Evolutionary conservation across 352 stramenopile species (phyloP), one percentile per base, ranked within the genome.

Genomic region (Pythium brassicae): DNA sequence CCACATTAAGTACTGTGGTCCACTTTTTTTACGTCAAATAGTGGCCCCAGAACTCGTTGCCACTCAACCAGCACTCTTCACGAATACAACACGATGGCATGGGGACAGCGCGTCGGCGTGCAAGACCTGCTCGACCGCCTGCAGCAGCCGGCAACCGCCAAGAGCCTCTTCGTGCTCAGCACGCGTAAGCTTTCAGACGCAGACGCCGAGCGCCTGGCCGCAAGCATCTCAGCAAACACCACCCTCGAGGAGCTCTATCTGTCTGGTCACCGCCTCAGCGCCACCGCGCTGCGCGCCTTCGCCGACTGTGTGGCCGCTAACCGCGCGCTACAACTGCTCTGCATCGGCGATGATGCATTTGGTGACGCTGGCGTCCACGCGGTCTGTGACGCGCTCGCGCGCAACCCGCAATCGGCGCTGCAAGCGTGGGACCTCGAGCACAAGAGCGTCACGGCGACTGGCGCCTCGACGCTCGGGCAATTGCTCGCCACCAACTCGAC

Each of bases 201-300:
- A 10, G 83, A 94, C 48, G 61, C 77, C 20, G 63, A 67, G 20
- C 62, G 66, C 20, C 69, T 94, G 37, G 81, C 79, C 3, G 53
- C 59, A 6, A 72, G 66, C 4, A 87, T 94, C 59, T 61, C 67
- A 20, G 61, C 27, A 53, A 87, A 88, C 69, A 70, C 72, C 42
- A 62, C 72, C 53, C 68, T 94, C 29, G 65, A 89, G 53, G 83
- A 91, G 57, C 71, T 94, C 27, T 94, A 89, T 53, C 50, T 92
- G 52, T 92, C 83, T 0, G 79, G 83, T 26, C 83, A 92, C 57
- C n/a, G 65, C n/a, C 61, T 94, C 29, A 72, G 73, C 19, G 48
- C 49, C 0, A 53, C 61, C 5, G 74, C 68, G 4, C 40, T 89
- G 6, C 55, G 66, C 25, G 77, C 79, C 1, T 92, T 92, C 64